These are phyloP conservation scores for Colletotrichum caudatum DNA, from an alignment of 2,329 filamentous ascomycete species.

Conservation along the genomic window DNA sequence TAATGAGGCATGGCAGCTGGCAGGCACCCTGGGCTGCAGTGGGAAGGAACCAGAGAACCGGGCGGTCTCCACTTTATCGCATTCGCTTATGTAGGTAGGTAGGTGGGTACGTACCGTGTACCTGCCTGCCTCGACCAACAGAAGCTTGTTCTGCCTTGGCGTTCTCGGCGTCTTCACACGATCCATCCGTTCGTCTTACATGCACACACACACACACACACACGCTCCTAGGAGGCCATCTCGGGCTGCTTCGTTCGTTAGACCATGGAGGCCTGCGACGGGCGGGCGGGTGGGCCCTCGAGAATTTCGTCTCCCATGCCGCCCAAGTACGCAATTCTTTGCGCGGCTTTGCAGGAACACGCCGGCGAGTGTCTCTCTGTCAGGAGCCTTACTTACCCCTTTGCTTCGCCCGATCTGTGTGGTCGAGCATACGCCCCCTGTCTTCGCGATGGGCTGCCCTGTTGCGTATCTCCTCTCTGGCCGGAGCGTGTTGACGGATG, in stretches of 20 bases:
- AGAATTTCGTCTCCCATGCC: too few relatives aligned
- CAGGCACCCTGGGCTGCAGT: too few relatives aligned
- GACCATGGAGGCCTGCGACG: too few relatives aligned
- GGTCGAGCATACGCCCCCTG: background rate
- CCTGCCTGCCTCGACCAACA: background rate
- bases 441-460: background rate
- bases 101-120: background rate
- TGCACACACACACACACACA: too few relatives aligned
- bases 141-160: background rate
- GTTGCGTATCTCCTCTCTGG: background rate
- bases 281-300: too few relatives aligned
- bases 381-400: too few relatives aligned
- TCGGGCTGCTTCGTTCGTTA: too few relatives aligned
- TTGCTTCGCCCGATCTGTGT: background rate
- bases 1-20: too few relatives aligned
- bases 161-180: background rate
- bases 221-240: too few relatives aligned
- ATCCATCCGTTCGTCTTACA: background rate
- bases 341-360: too few relatives aligned
- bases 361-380: too few relatives aligned
- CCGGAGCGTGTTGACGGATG: background rate
- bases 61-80: constrained; percentile 7
- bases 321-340: too few relatives aligned
- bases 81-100: background rate
- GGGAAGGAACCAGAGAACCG: background rate